A percentile compares a stretch with the other conserved stretches of the same genome.
phyloP scores from a whole-genome alignment of 192 early-diverging fungal species.

The Coemansia sp. region DNA sequence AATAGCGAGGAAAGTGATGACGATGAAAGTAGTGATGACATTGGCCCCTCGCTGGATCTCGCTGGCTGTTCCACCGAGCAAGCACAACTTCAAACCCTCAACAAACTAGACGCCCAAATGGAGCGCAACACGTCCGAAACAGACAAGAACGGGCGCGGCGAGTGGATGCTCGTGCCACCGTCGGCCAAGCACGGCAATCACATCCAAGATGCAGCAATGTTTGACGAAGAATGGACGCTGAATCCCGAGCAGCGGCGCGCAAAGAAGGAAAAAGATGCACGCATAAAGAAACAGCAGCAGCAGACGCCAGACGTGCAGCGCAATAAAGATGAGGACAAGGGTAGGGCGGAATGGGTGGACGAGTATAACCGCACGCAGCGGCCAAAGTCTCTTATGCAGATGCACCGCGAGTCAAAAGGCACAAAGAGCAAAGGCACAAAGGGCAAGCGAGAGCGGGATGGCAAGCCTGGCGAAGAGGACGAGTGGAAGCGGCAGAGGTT shows the following conservation, averaged over 20 bases:
- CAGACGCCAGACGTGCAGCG: constrained; percentile 21
- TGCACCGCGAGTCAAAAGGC: constrained; percentile 33
- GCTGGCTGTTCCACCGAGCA: constrained; percentile 29
- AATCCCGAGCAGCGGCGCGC: constrained; percentile 27
- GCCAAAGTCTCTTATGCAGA: constrained; percentile 49
- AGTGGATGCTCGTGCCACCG: constrained; percentile 55
- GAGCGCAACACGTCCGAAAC: neutral
- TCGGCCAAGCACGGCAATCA: constrained; percentile 14
- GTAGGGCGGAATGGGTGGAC: constrained; percentile 33
- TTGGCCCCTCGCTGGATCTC: constrained; percentile 33
- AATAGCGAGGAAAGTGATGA: neutral
- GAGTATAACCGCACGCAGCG: constrained; percentile 42
- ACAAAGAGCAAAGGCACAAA: neutral
- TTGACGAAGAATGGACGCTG: constrained; percentile 50
- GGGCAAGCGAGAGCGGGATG: neutral
- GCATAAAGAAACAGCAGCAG: constrained; percentile 1
- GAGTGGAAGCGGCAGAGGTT: constrained; percentile 31
- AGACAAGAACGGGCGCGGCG: constrained; percentile 14
- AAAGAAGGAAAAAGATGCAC: constrained; percentile 11
- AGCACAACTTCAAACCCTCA: constrained; percentile 24
- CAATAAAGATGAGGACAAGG: constrained; percentile 22
- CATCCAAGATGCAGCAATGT: constrained; percentile 12
- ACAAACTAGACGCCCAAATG: constrained; percentile 18
- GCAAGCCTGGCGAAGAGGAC: constrained; percentile 13
- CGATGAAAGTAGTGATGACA: constrained; percentile 9